phyloP scores from a whole-genome alignment of 305 asterid species.

The Fraxinus sp. region DNA sequence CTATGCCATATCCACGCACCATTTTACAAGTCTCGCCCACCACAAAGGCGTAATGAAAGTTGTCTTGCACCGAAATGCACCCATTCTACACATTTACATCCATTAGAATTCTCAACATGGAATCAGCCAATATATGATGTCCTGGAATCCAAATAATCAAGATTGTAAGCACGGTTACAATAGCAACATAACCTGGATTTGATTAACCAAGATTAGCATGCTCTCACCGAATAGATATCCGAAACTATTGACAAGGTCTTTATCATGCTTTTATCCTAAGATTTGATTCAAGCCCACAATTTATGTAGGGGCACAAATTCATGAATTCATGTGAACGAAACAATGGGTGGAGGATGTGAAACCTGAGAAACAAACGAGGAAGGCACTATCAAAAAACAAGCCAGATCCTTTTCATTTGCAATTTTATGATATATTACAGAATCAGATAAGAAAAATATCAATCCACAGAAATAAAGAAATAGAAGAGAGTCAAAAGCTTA shows the following conservation, averaged over 20 bases:
- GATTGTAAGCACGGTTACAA: neutral
- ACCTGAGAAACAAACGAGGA: neutral
- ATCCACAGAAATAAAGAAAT: neutral
- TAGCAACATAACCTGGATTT: neutral
- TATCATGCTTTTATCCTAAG: neutral
- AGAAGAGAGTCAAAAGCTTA: neutral
- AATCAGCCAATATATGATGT: neutral
- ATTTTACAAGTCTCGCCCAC: neutral
- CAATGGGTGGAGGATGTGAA: neutral
- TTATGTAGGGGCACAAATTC: neutral
- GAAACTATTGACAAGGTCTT: neutral
- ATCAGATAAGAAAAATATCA: neutral
- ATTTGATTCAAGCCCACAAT: neutral
- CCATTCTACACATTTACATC: neutral
- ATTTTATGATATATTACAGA: neutral
- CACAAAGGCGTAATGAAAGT: neutral
- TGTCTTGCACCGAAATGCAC: neutral
- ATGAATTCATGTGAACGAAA: neutral
- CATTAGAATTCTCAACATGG: neutral
- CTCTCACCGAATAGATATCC: neutral
- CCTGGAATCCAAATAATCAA: neutral
- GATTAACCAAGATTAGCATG: neutral
- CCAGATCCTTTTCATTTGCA: neutral
- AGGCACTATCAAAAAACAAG: neutral
- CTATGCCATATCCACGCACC: neutral